Percentiles rank a stretch among this genome's conserved stretches.
Conservation (phyloP, 202 grass and related monocot genomes). For the Alloteropsis angusta region DNA sequence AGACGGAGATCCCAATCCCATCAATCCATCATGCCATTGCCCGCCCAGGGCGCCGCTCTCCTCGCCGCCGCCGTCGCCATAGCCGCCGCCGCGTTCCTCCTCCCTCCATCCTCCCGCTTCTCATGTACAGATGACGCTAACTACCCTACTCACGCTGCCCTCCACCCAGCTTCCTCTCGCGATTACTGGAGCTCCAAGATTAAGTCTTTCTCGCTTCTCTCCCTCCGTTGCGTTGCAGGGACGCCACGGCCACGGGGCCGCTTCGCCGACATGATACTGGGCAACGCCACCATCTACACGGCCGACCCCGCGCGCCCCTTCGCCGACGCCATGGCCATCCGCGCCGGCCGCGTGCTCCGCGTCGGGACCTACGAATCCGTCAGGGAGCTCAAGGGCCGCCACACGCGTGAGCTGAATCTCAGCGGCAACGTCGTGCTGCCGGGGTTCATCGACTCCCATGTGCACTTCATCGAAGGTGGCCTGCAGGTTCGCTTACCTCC, state of each 20-base stretch:
- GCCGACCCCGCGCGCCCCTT: constrained; percentile 59
- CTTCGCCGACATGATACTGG: constrained; percentile 66
- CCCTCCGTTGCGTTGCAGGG: constrained; percentile 27
- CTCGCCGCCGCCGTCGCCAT: constrained; percentile 30
- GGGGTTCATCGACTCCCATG: constrained; percentile 96
- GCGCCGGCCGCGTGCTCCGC: constrained; percentile 52
- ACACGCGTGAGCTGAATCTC: constrained; percentile 51
- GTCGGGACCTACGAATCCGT: constrained; percentile 65
- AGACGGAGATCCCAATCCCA: too few relatives aligned
- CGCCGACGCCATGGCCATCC: constrained; percentile 67
- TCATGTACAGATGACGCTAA: constrained; percentile 19
- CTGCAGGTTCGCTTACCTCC: constrained; percentile 33
- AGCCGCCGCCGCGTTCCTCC: constrained; percentile 29
- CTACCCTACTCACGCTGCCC: background rate
- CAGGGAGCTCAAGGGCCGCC: constrained; percentile 42
- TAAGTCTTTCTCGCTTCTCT: background rate
- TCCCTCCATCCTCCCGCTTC: constrained; percentile 10
- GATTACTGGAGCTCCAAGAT: background rate
- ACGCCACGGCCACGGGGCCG: background rate
- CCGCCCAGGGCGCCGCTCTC: constrained; percentile 22
- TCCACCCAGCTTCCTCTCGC: background rate
- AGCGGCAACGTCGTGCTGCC: constrained; percentile 78
- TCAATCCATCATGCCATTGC: constrained; percentile 2
- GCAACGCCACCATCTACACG: constrained; percentile 95
- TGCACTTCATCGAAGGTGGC: constrained; percentile 67